A percentile compares a stretch with the other conserved stretches of the same genome.
Evolutionary conservation across 768 basidiomycete genomes (phyloP).

Genomic region (Boletus sensibilis): DNA sequence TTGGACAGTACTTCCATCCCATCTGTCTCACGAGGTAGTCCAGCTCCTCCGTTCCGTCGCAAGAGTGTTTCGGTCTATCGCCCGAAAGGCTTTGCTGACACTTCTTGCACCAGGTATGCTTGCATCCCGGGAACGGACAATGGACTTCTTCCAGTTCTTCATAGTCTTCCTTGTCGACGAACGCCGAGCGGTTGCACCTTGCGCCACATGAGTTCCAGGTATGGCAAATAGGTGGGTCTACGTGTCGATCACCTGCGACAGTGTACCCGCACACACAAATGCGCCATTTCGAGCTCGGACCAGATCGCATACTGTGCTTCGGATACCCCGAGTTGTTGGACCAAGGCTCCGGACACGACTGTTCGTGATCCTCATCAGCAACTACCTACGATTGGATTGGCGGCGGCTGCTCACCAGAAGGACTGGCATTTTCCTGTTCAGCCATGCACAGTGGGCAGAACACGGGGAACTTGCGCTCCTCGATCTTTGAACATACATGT

Average conservation of each 20-base stretch:
- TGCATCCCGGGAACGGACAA: constrained; percentile 51
- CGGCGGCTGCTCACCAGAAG: constrained; percentile 31
- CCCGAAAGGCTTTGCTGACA: constrained; percentile 43
- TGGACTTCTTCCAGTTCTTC: constrained; percentile 38
- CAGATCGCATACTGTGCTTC: constrained; percentile 41
- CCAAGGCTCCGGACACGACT: constrained; percentile 40
- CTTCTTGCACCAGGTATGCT: constrained; percentile 56
- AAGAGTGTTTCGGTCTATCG: constrained; percentile 46
- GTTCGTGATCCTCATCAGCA: background rate
- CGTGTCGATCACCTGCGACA: constrained; percentile 46
- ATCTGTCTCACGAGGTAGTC: constrained; percentile 45
- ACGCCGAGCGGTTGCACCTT: constrained; percentile 51
- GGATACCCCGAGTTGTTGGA: constrained; percentile 42
- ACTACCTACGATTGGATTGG: background rate
- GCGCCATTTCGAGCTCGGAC: constrained; percentile 45
- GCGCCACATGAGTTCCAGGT: background rate
- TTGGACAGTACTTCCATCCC: constrained; percentile 67
- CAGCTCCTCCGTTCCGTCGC: constrained; percentile 56
- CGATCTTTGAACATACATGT: constrained; percentile 46
- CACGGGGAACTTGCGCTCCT: constrained; percentile 54
- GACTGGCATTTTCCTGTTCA: constrained; percentile 28
- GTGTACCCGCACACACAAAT: constrained; percentile 40
- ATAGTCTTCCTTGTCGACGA: constrained; percentile 51
- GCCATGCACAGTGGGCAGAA: constrained; percentile 56
- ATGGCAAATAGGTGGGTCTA: background rate